Conservation (phyloP, 495 filamentous ascomycete genomes). For the Lineolata rhizophorae region DNA sequence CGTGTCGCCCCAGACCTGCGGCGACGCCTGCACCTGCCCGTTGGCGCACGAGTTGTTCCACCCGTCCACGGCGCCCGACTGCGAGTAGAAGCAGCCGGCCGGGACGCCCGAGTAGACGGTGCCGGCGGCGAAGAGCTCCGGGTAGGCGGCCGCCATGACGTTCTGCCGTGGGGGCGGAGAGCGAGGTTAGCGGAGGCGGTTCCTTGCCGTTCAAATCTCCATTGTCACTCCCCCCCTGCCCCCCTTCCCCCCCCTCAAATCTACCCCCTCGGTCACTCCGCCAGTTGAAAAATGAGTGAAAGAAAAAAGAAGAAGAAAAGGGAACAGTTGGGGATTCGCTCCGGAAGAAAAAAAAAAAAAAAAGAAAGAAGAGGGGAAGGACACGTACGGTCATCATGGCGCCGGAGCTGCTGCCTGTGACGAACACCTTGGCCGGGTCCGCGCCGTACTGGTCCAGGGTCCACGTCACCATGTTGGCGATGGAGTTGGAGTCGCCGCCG, state of each 20-base stretch:
- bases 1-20: slow-evolving; percentile 27
- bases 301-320: too few species aligned
- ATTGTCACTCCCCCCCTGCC: too few species aligned
- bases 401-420: slow-evolving; percentile 30
- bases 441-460: slow-evolving; percentile 24
- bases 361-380: too few species aligned
- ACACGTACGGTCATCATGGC: slow-evolving; percentile 32
- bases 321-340: too few species aligned
- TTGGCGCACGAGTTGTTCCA: slow-evolving; percentile 34
- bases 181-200: background rate
- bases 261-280: too few species aligned
- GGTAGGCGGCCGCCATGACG: slow-evolving; percentile 34
- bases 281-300: too few species aligned
- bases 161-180: slow-evolving; percentile 21
- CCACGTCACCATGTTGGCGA: slow-evolving; percentile 34
- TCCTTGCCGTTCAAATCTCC: too few species aligned
- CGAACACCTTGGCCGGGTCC: slow-evolving; percentile 25
- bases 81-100: slow-evolving; percentile 30
- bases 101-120: slow-evolving; percentile 36
- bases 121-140: slow-evolving; percentile 32
- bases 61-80: slow-evolving; percentile 18
- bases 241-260: too few species aligned
- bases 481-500: slow-evolving; percentile 28
- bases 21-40: slow-evolving; percentile 23
- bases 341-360: too few species aligned